Conservation (phyloP, 202 grass and related monocot genomes). For the Elaeis oleifera region DNA sequence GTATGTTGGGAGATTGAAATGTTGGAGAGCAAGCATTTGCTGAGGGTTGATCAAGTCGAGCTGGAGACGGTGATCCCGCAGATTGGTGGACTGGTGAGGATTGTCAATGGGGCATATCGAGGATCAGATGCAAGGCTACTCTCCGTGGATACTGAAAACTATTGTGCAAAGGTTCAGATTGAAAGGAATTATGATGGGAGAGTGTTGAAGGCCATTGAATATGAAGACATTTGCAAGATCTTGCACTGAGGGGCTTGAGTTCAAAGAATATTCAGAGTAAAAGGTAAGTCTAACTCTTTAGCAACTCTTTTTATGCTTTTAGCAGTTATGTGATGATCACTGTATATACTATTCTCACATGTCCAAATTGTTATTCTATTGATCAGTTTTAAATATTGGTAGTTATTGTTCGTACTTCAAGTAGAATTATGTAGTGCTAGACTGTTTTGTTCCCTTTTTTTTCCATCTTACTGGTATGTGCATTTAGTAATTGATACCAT, state of each 20-base stretch:
- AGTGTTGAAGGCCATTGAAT: conserved; percentile 60
- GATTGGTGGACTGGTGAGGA: conserved; percentile 71
- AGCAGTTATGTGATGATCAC: too few relatives aligned
- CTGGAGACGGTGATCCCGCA: conserved; percentile 89
- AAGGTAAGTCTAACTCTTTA: too few relatives aligned
- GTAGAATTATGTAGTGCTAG: too few relatives aligned
- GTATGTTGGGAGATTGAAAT: conserved; percentile 92
- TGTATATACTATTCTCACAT: too few relatives aligned
- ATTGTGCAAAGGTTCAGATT: conserved; percentile 75
- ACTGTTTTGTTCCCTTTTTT: too few relatives aligned
- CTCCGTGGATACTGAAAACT: conserved; percentile 57
- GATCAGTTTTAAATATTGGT: too few relatives aligned
- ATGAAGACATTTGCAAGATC: conserved; percentile 94
- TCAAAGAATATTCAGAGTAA: background rate
- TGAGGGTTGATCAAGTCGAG: conserved; percentile 79
- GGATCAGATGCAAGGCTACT: conserved; percentile 67
- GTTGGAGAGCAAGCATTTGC: conserved; percentile 75
- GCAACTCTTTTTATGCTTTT: too few relatives aligned
- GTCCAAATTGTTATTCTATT: too few relatives aligned
- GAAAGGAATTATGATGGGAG: conserved; percentile 96
- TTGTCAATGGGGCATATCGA: conserved; percentile 87
- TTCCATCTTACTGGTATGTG: too few relatives aligned
- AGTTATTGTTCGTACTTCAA: too few relatives aligned
- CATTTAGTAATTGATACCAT: too few relatives aligned
- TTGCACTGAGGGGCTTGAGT: conserved; percentile 24